phyloP scores from a whole-genome alignment of 352 stramenopile genomes.

The Globisporangium yorkense region DNA sequence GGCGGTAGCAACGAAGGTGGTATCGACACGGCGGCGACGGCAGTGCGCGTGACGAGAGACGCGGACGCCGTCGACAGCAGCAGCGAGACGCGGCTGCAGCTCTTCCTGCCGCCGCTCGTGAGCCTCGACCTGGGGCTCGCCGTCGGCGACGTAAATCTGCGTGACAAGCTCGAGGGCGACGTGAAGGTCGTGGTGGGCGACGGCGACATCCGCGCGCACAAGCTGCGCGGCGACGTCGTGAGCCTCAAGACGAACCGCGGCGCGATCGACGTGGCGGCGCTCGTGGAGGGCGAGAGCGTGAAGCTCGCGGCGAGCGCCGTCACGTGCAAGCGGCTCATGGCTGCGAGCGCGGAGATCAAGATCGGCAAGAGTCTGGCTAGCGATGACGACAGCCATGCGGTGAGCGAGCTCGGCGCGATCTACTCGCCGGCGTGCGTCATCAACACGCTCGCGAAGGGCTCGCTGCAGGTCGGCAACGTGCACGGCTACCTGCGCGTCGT shows the following conservation, averaged over 20 bases:
- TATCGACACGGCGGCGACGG: neutral
- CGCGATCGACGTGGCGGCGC: conserved; percentile 26
- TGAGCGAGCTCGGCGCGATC: conserved; percentile 53
- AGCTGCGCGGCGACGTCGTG: conserved; percentile 52
- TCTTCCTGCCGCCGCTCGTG: conserved; percentile 34
- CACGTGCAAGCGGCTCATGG: conserved; percentile 64
- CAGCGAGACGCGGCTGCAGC: conserved; percentile 17
- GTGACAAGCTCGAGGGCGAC: conserved; percentile 70
- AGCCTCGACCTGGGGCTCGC: conserved; percentile 45
- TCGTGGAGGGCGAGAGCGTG: conserved; percentile 61
- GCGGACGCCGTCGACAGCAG: neutral
- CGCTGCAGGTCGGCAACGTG: conserved; percentile 51
- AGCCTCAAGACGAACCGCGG: conserved; percentile 64
- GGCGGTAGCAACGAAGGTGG: conserved; percentile 7
- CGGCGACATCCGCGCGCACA: conserved; percentile 56
- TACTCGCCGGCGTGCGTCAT: conserved; percentile 55
- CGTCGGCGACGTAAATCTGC: conserved; percentile 34
- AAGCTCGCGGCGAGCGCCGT: conserved; percentile 35
- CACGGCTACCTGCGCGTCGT: conserved; percentile 64
- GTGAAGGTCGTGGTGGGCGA: conserved; percentile 50
- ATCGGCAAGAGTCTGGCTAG: conserved; percentile 25
- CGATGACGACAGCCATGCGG: neutral
- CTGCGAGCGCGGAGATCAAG: conserved; percentile 41
- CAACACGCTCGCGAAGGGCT: conserved; percentile 26
- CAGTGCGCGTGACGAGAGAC: conserved; percentile 29